A percentile compares a stretch with the other conserved stretches of the same genome.
Conservation (phyloP, 106 monocot genomes). For the Allium sativum region DNA sequence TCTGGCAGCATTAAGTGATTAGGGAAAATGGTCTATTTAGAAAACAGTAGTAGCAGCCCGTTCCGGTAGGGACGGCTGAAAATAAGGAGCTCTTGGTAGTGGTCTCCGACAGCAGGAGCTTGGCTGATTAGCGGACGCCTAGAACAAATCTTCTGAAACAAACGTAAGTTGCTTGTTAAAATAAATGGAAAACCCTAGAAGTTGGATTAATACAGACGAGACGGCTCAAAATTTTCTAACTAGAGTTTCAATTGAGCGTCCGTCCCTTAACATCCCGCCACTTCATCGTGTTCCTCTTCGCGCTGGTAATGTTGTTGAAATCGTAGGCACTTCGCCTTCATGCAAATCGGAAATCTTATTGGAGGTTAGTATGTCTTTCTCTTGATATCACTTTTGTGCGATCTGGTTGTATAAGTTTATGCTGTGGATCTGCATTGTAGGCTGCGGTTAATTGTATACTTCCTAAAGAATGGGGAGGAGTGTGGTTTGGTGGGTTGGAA, state of each 20-base stretch:
- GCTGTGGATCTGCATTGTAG: conserved; percentile 14
- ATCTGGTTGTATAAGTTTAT: neutral
- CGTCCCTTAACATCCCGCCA: conserved; percentile 59
- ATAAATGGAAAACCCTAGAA: conserved; percentile 19
- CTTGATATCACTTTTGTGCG: neutral
- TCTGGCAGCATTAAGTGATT: no score
- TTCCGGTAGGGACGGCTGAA: no score
- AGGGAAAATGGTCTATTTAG: no score
- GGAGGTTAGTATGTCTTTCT: conserved; percentile 22
- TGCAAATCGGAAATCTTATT: conserved; percentile 73
- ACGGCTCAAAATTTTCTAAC: conserved; percentile 35
- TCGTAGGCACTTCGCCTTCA: conserved; percentile 79
- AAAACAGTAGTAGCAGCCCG: no score
- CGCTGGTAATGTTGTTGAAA: conserved; percentile 79
- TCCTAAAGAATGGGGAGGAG: conserved; percentile 69
- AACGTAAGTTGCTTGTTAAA: neutral
- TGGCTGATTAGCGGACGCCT: no score
- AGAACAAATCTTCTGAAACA: no score
- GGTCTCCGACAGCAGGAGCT: no score
- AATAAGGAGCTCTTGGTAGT: no score
- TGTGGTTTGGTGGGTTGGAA: conserved; percentile 70
- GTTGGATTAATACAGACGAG: conserved; percentile 58
- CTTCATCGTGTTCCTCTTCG: conserved; percentile 77
- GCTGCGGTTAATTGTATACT: conserved; percentile 62
- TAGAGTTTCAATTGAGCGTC: conserved; percentile 33